Conservation (phyloP, 495 filamentous ascomycete genomes). For the Daldinia bambusicola region DNA sequence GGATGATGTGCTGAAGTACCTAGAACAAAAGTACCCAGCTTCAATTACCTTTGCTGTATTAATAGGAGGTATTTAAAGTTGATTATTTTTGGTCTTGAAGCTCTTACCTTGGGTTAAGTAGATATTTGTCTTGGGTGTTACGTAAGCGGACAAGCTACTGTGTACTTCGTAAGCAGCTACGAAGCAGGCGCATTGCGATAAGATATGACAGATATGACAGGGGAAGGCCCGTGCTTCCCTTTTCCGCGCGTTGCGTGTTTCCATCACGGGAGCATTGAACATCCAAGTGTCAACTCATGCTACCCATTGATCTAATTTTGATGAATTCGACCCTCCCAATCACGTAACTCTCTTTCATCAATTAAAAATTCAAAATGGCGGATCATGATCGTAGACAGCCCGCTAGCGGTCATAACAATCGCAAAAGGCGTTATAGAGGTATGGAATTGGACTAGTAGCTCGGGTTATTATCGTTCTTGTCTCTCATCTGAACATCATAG, state of each 20-base stretch:
- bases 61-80: too few relatives aligned
- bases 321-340: slow-evolving; percentile 17
- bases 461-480: slow-evolving; percentile 10
- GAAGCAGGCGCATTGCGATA: slow-evolving; percentile 20
- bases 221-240: slow-evolving; percentile 30
- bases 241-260: slow-evolving; percentile 41
- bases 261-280: slow-evolving; percentile 10
- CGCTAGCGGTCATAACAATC: slow-evolving; percentile 65
- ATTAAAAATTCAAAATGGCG: slow-evolving; percentile 63
- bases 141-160: not conserved
- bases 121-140: not conserved
- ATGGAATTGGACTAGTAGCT: slow-evolving; percentile 37
- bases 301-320: slow-evolving; percentile 15
- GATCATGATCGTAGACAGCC: slow-evolving; percentile 75
- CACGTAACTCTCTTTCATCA: slow-evolving; percentile 7
- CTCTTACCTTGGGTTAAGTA: too few relatives aligned
- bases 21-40: too few relatives aligned
- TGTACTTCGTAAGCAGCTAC: too few relatives aligned
- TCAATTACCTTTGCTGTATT: too few relatives aligned
- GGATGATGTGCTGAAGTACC: too few relatives aligned
- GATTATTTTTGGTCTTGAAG: too few relatives aligned
- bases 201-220: slow-evolving; percentile 24
- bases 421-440: slow-evolving; percentile 72
- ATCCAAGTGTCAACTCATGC: slow-evolving; percentile 5
- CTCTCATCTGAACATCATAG: not conserved